Base-by-base conservation (phyloP, 345 rosid genomes). In the Arabis alpina region DNA sequence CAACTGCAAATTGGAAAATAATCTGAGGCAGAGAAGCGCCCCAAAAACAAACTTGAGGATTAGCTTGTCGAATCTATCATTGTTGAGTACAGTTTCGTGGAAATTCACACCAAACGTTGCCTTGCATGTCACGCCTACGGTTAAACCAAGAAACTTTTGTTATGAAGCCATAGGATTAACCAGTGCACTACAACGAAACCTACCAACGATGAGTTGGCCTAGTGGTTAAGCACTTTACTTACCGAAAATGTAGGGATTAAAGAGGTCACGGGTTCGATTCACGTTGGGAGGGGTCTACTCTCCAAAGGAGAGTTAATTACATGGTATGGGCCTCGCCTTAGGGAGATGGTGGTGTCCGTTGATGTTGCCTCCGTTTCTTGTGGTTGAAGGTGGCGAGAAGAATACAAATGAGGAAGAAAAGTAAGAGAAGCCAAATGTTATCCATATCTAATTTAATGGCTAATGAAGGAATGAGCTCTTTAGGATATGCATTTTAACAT, bases 41-140 rank as follows among this genome's bases (percentile, higher is more conserved):
- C 70, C 3, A 77, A 11, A 53, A 82, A 41, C 10, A 54, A 65
- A 61, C 58, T 81, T 83, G 6, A 54, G 27, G 10, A 81, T 48
- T 54, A 80, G 2, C 32, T 19, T 60, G 6, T 66, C 66, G 39
- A 81, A 75, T n/a, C 68, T 51, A 6, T 34, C 41, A 27, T 27
- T 74, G n/a, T 57, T 82, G 6, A 53, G 14, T 0, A 53, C 77
- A 5, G 64, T 80, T 0, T 54, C 71, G 0, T 70, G 76, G 16
- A 74, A 80, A 44, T 59, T 78, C 61, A 69, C 54, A 14, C 86
- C 80, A 11, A 85, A 85, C 0, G 78, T 83, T 41, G 79, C 24
- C 25, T 78, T 72, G 43, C 82, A 82, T 39, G 68, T 78, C 13
- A 79, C 40, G 27, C 54, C 54, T 14, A 43, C 64, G 0, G 83